phyloP scores from a whole-genome alignment of 2,329 filamentous ascomycete species.

The Penicillium frequentans region DNA sequence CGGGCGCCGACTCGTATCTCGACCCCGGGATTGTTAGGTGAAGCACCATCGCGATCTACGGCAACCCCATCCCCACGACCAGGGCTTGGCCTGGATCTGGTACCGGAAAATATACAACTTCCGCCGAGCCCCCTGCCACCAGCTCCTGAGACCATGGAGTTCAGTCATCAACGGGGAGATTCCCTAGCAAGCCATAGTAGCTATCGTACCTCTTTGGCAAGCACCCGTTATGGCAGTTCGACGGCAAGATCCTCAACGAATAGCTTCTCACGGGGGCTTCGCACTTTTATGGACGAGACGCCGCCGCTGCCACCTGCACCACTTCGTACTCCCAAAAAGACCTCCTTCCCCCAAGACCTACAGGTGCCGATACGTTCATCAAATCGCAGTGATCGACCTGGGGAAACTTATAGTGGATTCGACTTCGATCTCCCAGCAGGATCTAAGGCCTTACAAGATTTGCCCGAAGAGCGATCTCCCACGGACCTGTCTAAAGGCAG shows the following conservation, averaged over 20 bases:
- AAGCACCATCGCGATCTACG: slow-evolving; percentile 22
- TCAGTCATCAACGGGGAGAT: slow-evolving; percentile 16
- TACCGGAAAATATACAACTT: slow-evolving; percentile 21
- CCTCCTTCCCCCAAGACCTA: slow-evolving; percentile 25
- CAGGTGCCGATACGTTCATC: slow-evolving; percentile 23
- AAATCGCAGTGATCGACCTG: slow-evolving; percentile 18
- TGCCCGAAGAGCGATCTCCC: slow-evolving; percentile 16
- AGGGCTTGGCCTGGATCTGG: slow-evolving; percentile 8
- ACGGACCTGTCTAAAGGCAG: slow-evolving; percentile 10
- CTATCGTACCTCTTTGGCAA: slow-evolving; percentile 43
- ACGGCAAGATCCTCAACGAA: slow-evolving; percentile 36
- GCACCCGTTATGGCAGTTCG: slow-evolving; percentile 38
- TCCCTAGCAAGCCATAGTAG: slow-evolving; percentile 40
- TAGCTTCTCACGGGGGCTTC: slow-evolving; percentile 30
- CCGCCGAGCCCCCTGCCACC: slow-evolving; percentile 23
- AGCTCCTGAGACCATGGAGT: slow-evolving; percentile 9
- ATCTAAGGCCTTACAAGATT: slow-evolving; percentile 22
- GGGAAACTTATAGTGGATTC: slow-evolving; percentile 28
- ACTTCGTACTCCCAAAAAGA: slow-evolving; percentile 21
- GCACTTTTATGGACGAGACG: slow-evolving; percentile 32
- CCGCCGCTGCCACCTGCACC: slow-evolving; percentile 33
- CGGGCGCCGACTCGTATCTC: slow-evolving; percentile 24
- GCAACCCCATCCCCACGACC: slow-evolving; percentile 18
- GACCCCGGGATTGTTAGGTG: slow-evolving; percentile 22
- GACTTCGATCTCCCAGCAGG: slow-evolving; percentile 28